Evolutionary conservation across 106 monocot species (phyloP).

Genomic region (Dendrobium officinale): DNA sequence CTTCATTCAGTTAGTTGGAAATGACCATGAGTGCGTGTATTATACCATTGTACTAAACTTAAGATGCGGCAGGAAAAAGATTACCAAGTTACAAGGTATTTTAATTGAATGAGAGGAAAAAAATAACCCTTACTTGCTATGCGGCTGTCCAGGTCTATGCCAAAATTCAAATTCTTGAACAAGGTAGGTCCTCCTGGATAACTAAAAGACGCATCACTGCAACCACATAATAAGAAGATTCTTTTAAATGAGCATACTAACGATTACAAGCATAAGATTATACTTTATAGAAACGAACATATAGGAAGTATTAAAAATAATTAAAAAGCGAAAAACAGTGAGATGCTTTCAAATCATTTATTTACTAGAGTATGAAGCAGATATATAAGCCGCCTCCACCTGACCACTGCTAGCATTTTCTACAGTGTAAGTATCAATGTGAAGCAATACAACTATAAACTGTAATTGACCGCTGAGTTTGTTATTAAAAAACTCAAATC

Average conservation of each 20-base stretch:
- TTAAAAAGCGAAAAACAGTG: not conserved
- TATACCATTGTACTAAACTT: not conserved
- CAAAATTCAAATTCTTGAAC: slow-evolving; percentile 99
- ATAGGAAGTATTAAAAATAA: not conserved
- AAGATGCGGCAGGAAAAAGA: not conserved
- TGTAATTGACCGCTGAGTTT: too few relatives aligned
- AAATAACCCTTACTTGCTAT: slow-evolving; percentile 76
- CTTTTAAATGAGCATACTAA: not conserved
- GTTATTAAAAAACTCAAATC: too few relatives aligned
- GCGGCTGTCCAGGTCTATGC: slow-evolving; percentile 95
- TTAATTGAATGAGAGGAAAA: not conserved
- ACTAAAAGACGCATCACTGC: slow-evolving; percentile 99
- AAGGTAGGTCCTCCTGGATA: slow-evolving; percentile 93
- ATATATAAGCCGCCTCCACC: not conserved
- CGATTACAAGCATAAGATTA: not conserved
- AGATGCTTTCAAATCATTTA: not conserved
- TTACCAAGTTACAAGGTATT: not conserved
- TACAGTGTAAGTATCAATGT: not conserved
- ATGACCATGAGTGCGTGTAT: not conserved
- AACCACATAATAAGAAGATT: slow-evolving; percentile 13
- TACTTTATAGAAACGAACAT: not conserved
- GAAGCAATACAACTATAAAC: not conserved
- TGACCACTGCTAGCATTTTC: not conserved
- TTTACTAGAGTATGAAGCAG: not conserved
- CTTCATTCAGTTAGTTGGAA: not conserved